Evolutionary conservation across 768 basidiomycete genomes (phyloP).

Genomic region (Boletus edulis): DNA sequence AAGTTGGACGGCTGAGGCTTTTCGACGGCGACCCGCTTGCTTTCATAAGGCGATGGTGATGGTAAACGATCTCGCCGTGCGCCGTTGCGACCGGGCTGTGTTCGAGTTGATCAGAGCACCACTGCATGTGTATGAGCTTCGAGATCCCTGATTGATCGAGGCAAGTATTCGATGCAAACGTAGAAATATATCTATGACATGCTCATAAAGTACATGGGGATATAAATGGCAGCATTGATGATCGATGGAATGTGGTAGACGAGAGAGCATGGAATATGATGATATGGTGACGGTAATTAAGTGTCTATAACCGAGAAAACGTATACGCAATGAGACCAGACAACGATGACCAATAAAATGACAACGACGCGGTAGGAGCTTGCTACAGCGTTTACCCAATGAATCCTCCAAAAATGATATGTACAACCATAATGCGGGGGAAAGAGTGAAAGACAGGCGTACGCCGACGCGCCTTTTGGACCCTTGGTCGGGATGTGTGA

Average conservation of each 20-base stretch:
- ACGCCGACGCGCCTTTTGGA: slow-evolving; percentile 10
- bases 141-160: no score
- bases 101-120: no score
- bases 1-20: no score
- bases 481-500: background rate
- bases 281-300: background rate
- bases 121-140: no score
- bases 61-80: no score
- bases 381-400: background rate
- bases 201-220: background rate
- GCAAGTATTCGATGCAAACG: background rate
- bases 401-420: slow-evolving; percentile 6
- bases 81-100: no score
- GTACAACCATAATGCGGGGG: background rate
- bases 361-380: background rate
- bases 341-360: background rate
- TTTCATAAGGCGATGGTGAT: no score
- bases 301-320: no score
- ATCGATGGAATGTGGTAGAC: no score
- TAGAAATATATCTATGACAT: background rate
- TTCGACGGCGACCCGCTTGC: no score
- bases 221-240: background rate
- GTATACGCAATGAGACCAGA: background rate
- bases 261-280: background rate
- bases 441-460: background rate